Base-by-base conservation (phyloP, 352 stramenopile species). In the Phytophthora melonis region DNA sequence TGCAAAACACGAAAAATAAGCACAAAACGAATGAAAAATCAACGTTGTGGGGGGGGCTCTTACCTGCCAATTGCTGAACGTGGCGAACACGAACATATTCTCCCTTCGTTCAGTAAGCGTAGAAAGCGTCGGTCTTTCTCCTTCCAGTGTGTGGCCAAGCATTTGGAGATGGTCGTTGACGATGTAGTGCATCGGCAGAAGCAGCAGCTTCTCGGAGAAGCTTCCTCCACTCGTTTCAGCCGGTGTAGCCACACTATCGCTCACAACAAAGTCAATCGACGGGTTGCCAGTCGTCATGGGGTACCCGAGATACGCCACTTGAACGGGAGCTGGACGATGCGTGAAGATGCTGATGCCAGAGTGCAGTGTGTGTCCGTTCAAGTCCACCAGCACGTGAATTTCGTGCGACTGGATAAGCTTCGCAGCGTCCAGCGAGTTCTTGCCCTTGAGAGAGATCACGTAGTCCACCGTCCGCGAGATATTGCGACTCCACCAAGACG, bases 11-110 rank as follows among this genome's bases (percentile, higher is more conserved):
- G 52, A 56, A 55, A 34, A n/a, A 25, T 63, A 63, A 69, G 39
- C n/a, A 45, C 25, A 36, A 32, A 34, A 45, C 1, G 7, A 25
- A 45, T 52, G n/a, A 50, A 5, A 25, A 59, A 50, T 13, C 36
- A 5, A 34, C 34, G 9, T 1, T 9, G 5, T n/a, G n/a, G n/a
- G n/a, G n/a, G n/a, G n/a, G n/a, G n/a, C n/a, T n/a, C n/a, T n/a
- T n/a, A 85, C 80, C 78, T 95, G 89, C 82, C 87, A 95, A 66
- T 96, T 95, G 77, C 88, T 95, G 67, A 97, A 94, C 14, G 87
- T 92, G 16, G 88, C 89, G 54, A 97, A 95, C 0, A 93, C 78
- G 32, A 97, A 88, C 39, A 61, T 57, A 13, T 58, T 55, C 43
- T 58, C 43, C 14, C 30, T 39, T 72, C 52, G 5, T 10, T 65